Evolutionary conservation across 2,329 filamentous ascomycete species (phyloP), one percentile per base, ranked within the genome.

Genomic region (Thielaviopsis euricoi): DNA sequence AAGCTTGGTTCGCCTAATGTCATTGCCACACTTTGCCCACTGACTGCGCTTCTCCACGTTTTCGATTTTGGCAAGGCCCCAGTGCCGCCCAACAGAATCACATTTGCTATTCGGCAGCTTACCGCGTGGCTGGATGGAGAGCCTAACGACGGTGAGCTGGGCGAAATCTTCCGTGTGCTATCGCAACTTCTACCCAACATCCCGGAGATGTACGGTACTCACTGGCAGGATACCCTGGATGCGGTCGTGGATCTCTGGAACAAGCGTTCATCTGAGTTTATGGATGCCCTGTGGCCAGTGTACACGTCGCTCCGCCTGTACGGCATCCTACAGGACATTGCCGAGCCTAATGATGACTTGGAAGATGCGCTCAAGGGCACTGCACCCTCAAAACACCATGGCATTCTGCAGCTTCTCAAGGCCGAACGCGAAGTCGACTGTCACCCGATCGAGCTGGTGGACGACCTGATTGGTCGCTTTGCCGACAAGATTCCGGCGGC

Each of bases 301-400:
- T 78, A 90, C 65, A 77, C 85, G 5, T 87, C 87, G 0, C 73
- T 96, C 25, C 85, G 83, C 65, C 73, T 97, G 0, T 81, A 85
- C 60, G 75, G 75, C 17, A 74, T 74, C 0, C 67, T 97, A 1
- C 78, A 82, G 62, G 74, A 73, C 2, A 69, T 91, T 0, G 75
- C 81, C 19, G 85, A 90, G 19, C 77, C 84, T 1, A 96, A 95
- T 62, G 91, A 97, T 62, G 91, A 97, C 67, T 76, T 96, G 0
- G 71, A 82, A 15, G 90, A 96, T 65, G 81, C 82, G 0, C 78
- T 91, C 65, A 77, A 78, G 56, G 78, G 29, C 9, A 33, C 23
- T 12, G 43, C 46, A 5, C 6, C 26, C 3, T 48, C 13, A 33
- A 29, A 29, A 43, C 79, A 79, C 1, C 67, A 71, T 3, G 79